Evolutionary conservation across 176 grass and related monocot genomes (phyloP).

Genomic region (Puya raimondii): DNA sequence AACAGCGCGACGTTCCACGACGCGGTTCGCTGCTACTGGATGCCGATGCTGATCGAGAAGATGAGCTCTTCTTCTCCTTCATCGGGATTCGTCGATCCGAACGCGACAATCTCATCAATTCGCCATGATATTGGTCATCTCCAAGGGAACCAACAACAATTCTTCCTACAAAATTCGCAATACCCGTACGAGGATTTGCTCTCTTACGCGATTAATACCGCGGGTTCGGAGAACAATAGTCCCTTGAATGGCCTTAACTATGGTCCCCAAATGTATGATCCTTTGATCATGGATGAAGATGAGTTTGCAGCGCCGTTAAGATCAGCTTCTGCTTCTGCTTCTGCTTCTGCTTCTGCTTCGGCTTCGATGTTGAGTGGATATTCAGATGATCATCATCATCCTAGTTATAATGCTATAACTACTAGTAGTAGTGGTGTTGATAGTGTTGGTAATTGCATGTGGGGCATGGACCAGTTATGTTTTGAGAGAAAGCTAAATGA

Average conservation of each 20-base stretch:
- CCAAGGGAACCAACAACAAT: background rate
- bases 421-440: background rate
- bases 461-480: constrained; percentile 43
- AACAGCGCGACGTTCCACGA: constrained; percentile 77
- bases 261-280: constrained; percentile 2
- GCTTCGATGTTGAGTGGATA: constrained; percentile 25
- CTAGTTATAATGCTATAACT: background rate
- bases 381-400: background rate
- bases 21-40: constrained; percentile 78
- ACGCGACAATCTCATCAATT: background rate
- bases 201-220: background rate
- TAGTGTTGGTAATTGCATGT: background rate
- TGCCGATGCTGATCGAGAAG: constrained; percentile 72
- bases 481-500: constrained; percentile 52
- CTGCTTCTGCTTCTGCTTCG: background rate
- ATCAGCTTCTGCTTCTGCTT: background rate
- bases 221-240: background rate
- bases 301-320: background rate
- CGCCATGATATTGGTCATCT: background rate
- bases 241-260: constrained; percentile 14
- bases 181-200: background rate
- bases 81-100: background rate
- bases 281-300: background rate
- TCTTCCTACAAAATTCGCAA: background rate
- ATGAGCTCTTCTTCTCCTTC: constrained; percentile 26